Evolutionary conservation across 495 filamentous ascomycete species (phyloP).

Genomic region (Ramalina intermedia): DNA sequence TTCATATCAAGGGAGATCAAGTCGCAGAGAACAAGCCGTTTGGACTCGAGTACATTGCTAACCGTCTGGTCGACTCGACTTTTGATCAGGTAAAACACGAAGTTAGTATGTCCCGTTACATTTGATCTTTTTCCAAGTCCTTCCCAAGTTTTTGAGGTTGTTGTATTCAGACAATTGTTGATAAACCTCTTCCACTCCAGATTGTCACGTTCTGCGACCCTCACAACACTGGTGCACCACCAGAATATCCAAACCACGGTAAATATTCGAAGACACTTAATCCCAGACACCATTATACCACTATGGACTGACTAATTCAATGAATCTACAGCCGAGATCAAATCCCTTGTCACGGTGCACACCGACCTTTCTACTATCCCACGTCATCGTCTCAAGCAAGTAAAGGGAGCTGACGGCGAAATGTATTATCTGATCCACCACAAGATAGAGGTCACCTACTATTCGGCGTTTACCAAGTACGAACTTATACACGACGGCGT

Average conservation of each 20-base stretch:
- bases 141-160: no score
- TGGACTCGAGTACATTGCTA: not conserved
- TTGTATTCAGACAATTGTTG: no score
- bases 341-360: conserved; percentile 5
- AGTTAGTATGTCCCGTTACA: no score
- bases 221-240: conserved; percentile 7
- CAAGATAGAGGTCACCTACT: conserved; percentile 16
- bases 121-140: no score
- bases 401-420: conserved; percentile 12
- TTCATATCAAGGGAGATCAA: conserved; percentile 7
- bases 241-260: conserved; percentile 3
- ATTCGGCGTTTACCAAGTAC: conserved; percentile 19
- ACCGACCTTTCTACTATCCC: conserved; percentile 11
- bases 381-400: not conserved
- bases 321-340: no score
- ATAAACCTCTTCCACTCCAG: no score
- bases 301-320: not conserved
- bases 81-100: no score
- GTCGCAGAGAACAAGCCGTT: conserved; percentile 17
- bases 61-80: no score
- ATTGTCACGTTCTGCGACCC: not conserved
- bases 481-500: conserved; percentile 14
- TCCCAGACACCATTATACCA: not conserved
- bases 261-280: not conserved
- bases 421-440: conserved; percentile 15